Evolutionary conservation across 2,329 filamentous ascomycete species (phyloP), one percentile per base, ranked within the genome.

Genomic region (Endocalyx cinctus): DNA sequence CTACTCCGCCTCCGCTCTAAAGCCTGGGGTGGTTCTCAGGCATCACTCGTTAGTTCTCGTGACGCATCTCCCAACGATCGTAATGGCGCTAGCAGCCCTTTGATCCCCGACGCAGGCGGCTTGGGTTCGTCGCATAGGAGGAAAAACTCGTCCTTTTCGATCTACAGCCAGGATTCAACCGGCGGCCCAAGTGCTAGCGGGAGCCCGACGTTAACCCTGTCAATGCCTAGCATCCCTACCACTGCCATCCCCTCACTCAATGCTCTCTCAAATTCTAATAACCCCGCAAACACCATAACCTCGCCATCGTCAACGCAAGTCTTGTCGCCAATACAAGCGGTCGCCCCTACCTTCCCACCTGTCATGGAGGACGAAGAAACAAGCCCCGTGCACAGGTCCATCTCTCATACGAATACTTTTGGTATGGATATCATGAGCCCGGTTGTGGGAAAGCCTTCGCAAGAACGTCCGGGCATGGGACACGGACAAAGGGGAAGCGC

Each of bases 11-110:
- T 94, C 26, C 77, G 88, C 4, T 81, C 77, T 10, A 80, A 76
- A 31, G 82, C 87, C 0, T 95, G 86, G 76, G 87, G 87, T 16
- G 84, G 84, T 5, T 92, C 86, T 37, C 84, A 87, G 49, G 79
- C 73, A 1, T 90, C 85, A 48, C 61, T 88, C 5, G 69, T 69
- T 32, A 84, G 75, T 43, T 77, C 72, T 26, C 61, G 70, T 14
- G 58, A 59, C 11, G 54, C 51, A 11, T 55, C 52, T 19, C 49
- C 47, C 5, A 53, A 50, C 25, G 53, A 58, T 35, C 68, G 62
- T 2, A 73, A 74, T 16, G 63, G 61, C 31, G 61, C 66, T 3
- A 58, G 53, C 13, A 71, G 66, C 12, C 71, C 72, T 0, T 61
- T 58, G 54, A 48, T 50, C 14, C 59, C 56, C 31, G 57, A 57